Evolutionary conservation across 768 basidiomycete species (phyloP), one percentile per base, ranked within the genome.

Genomic region (Hericium coralloides): DNA sequence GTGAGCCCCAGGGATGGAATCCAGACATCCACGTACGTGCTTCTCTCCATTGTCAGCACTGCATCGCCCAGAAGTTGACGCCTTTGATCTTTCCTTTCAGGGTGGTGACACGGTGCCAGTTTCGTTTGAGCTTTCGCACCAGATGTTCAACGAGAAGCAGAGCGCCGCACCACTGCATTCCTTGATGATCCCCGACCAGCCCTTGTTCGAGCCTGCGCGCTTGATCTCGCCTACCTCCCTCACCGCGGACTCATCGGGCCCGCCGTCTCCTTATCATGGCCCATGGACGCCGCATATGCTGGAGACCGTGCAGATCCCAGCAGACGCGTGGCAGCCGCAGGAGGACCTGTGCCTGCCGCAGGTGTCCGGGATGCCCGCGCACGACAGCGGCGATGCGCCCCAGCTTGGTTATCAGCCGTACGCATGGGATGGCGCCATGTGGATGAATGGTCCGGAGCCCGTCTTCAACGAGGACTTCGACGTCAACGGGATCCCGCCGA

Each of bases 401-500:
- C 52, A 56, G 23, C 55, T 61, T 38, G 68, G 63, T 15, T 73
- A 71, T 45, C 51, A 65, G 36, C 52, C 64, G 1, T 74, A 68
- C 58, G 61, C 69, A 51, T 75, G 72, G 70, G 26, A 66, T 3
- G 55, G 65, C 5, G 60, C 64, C 31, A 54, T 70, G 54, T 75
- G 74, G 74, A 67, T 66, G 7, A 65, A 64, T 67, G 58, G 75
- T 63, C 22, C 60, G 61, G 67, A 70, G 51, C 61, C 73, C 55
- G 70, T 87, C 48, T 71, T 71, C 39, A 77, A 75, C 55, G 82
- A 84, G 67, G 85, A 87, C 69, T 88, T 87, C 66, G 85, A 87
- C 64, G 68, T 88, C 60, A 70, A 64, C 61, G 71, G 82, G 22
- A 88, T 88, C 60, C 85, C 84, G 2, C 79, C 84, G 0, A 77